Percentiles rank a stretch among this genome's conserved stretches.
Conservation (phyloP, 805 yeast genomes). For the Vanderwaltozyma verrucispora region DNA sequence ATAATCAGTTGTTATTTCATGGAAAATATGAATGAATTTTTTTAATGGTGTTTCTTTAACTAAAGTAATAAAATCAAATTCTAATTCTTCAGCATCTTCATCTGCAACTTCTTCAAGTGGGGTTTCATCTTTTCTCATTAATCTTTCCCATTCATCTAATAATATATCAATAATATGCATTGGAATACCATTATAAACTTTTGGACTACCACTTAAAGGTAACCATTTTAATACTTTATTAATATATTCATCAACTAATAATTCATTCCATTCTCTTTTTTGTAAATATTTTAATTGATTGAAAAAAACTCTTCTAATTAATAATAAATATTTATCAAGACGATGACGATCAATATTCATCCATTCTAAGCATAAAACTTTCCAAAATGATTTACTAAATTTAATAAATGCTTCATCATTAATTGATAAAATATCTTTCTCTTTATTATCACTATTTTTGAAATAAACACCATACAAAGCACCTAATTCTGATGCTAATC, state of each 20-base stretch:
- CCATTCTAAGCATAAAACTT: slow-evolving; percentile 74
- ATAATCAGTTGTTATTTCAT: slow-evolving; percentile 37
- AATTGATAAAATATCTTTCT: slow-evolving; percentile 7
- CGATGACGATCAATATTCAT: slow-evolving; percentile 69
- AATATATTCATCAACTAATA: slow-evolving; percentile 37
- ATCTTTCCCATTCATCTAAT: slow-evolving; percentile 72
- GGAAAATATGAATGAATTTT: slow-evolving; percentile 51
- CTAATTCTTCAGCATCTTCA: slow-evolving; percentile 32
- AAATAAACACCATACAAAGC: slow-evolving; percentile 27
- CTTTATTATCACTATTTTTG: slow-evolving; percentile 24
- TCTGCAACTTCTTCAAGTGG: slow-evolving; percentile 36
- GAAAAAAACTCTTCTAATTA: slow-evolving; percentile 67
- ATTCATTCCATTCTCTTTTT: slow-evolving; percentile 43
- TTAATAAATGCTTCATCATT: slow-evolving; percentile 31
- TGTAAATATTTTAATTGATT: slow-evolving; percentile 51
- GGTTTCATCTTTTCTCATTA: slow-evolving; percentile 40
- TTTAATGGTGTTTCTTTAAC: slow-evolving; percentile 42
- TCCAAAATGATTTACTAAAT: slow-evolving; percentile 75
- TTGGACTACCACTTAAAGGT: slow-evolving; percentile 48
- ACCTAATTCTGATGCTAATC: slow-evolving; percentile 66
- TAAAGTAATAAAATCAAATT: slow-evolving; percentile 22
- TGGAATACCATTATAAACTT: slow-evolving; percentile 65
- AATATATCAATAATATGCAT: slow-evolving; percentile 78
- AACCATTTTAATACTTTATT: slow-evolving; percentile 32
- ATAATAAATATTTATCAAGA: slow-evolving; percentile 73